A percentile compares a stretch with the other conserved stretches of the same genome.
phyloP scores from a whole-genome alignment of 495 filamentous ascomycete species.

The Daldinia decipiens region DNA sequence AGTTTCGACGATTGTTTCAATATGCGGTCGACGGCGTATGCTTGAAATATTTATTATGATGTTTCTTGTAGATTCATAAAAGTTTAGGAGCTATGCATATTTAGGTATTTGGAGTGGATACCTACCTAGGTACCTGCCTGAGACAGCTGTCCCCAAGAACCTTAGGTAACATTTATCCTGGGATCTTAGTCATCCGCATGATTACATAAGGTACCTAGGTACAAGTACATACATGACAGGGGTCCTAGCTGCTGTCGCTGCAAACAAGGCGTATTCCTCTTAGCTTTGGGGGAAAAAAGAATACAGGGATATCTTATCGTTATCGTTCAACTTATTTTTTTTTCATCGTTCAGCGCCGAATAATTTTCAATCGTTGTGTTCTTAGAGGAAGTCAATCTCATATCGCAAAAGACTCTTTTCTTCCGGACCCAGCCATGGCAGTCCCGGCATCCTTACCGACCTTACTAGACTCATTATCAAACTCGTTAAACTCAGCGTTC shows the following conservation, averaged over 20 bases:
- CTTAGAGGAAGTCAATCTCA: neutral
- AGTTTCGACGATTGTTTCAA: slow-evolving; percentile 31
- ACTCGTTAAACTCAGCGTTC: slow-evolving; percentile 68
- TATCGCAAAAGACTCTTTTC: neutral
- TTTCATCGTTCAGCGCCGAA: neutral
- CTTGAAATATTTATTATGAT: slow-evolving; percentile 13
- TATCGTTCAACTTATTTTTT: slow-evolving; percentile 19
- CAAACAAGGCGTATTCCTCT: neutral
- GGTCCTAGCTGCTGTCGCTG: neutral
- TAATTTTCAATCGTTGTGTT: slow-evolving; percentile 19
- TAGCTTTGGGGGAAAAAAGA: neutral
- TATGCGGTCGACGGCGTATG: neutral
- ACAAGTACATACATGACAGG: neutral
- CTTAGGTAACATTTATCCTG: too few relatives aligned
- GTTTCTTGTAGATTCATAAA: slow-evolving; percentile 27
- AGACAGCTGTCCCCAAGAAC: slow-evolving; percentile 26
- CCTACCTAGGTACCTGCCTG: neutral
- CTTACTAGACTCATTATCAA: slow-evolving; percentile 70
- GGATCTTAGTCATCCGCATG: neutral
- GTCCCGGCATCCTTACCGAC: slow-evolving; percentile 61
- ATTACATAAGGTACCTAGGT: neutral
- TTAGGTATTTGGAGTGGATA: slow-evolving; percentile 33
- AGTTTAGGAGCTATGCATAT: slow-evolving; percentile 27
- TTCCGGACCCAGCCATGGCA: slow-evolving; percentile 53
- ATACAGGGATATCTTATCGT: slow-evolving; percentile 28